Evolutionary conservation across 2,329 filamentous ascomycete species (phyloP).

Genomic region (Alternaria postmessia): DNA sequence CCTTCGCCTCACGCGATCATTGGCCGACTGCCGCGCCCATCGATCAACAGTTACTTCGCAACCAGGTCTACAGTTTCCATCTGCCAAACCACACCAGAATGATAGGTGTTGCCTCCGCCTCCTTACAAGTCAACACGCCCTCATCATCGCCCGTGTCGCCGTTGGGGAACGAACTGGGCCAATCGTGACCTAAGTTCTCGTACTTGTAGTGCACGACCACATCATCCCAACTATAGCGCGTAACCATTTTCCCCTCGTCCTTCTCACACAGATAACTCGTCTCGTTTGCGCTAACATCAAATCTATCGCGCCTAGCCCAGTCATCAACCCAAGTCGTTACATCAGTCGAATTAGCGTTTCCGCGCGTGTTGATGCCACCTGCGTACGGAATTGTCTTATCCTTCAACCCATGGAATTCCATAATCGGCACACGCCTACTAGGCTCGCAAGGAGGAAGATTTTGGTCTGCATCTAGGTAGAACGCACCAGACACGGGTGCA

Average conservation of each 20-base stretch:
- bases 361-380: slow-evolving; percentile 42
- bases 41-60: background rate
- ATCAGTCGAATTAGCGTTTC: slow-evolving; percentile 28
- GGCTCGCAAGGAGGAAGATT: slow-evolving; percentile 39
- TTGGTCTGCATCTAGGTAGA: slow-evolving; percentile 48
- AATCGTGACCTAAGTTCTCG: slow-evolving; percentile 52
- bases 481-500: slow-evolving; percentile 58
- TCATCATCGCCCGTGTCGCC: slow-evolving; percentile 27
- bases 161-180: slow-evolving; percentile 49
- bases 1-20: background rate
- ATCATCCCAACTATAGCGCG: slow-evolving; percentile 38
- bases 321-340: slow-evolving; percentile 45
- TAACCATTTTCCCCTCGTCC: slow-evolving; percentile 39
- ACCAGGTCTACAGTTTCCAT: slow-evolving; percentile 29
- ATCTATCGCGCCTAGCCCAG: slow-evolving; percentile 51
- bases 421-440: slow-evolving; percentile 47
- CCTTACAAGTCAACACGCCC: slow-evolving; percentile 36
- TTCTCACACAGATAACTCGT: slow-evolving; percentile 42
- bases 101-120: slow-evolving; percentile 42
- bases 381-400: slow-evolving; percentile 54
- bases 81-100: slow-evolving; percentile 44
- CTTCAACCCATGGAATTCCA: slow-evolving; percentile 56
- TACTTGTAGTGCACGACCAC: slow-evolving; percentile 52
- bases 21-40: background rate
- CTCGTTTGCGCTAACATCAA: slow-evolving; percentile 34